Conservation (phyloP, 2,329 filamentous ascomycete species). For the Dendrostoma leiphaemia region DNA sequence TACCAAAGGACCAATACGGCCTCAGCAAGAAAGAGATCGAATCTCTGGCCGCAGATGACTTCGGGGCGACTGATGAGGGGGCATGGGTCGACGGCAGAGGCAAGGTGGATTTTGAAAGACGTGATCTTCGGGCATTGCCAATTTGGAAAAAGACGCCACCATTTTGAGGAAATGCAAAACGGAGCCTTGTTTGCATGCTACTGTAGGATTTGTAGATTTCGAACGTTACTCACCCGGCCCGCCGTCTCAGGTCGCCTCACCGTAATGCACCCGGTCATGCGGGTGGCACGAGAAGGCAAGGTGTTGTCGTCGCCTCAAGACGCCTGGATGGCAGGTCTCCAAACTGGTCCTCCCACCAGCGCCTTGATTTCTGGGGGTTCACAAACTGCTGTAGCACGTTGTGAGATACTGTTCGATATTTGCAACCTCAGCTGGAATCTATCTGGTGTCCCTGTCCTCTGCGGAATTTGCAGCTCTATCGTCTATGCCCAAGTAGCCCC, state of each 20-base stretch:
- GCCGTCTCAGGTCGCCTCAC: too few relatives aligned
- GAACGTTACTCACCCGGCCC: too few relatives aligned
- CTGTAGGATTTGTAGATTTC: too few relatives aligned
- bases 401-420: too few relatives aligned
- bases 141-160: slow-evolving; percentile 13
- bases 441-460: background rate
- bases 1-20: slow-evolving; percentile 13
- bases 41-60: background rate
- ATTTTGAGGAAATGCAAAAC: background rate
- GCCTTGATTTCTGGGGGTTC: too few relatives aligned
- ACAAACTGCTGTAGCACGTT: too few relatives aligned
- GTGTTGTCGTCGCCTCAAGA: too few relatives aligned
- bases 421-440: background rate
- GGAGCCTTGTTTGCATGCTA: background rate
- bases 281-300: too few relatives aligned
- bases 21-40: slow-evolving; percentile 16
- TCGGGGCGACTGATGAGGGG: slow-evolving; percentile 14
- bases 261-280: too few relatives aligned
- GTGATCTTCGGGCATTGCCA: background rate
- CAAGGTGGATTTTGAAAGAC: slow-evolving; percentile 16
- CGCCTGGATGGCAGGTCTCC: too few relatives aligned
- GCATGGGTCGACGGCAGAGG: slow-evolving; percentile 14
- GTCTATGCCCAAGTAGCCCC: too few relatives aligned
- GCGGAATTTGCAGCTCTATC: background rate
- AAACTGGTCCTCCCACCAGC: too few relatives aligned